Conservation (phyloP, 345 rosid genomes). For the Sonneratia alba region DNA sequence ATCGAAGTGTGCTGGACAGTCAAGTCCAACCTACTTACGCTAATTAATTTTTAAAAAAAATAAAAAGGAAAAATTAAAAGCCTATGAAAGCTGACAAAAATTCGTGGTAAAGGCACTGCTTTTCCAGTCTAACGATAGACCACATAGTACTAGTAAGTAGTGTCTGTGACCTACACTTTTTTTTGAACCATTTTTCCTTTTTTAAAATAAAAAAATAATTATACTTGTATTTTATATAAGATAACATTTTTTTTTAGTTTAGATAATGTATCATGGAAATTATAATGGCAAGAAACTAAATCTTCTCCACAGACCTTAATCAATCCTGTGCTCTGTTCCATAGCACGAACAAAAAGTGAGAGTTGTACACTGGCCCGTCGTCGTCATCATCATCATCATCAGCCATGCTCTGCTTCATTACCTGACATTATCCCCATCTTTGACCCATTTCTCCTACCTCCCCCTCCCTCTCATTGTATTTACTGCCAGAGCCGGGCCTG, state of each 20-base stretch:
- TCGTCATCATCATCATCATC: too few species aligned
- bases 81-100: neutral
- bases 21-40: neutral
- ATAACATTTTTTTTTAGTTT: too few species aligned
- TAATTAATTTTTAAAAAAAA: neutral
- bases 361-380: neutral
- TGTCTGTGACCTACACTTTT: neutral
- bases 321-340: neutral
- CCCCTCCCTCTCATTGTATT: neutral
- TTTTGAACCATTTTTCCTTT: neutral
- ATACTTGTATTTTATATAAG: too few species aligned
- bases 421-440: neutral
- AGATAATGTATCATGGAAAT: too few species aligned
- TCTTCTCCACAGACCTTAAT: neutral
- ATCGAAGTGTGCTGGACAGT: too few species aligned
- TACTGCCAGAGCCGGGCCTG: too few species aligned
- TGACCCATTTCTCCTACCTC: neutral
- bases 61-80: neutral
- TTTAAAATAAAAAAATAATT: neutral
- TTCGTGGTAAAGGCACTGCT: neutral
- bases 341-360: neutral
- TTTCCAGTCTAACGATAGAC: neutral
- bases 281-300: too few species aligned
- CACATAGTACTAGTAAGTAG: neutral
- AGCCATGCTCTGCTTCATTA: neutral